Conservation (phyloP, 768 basidiomycete species). For the Psilocybe tampanensis region DNA sequence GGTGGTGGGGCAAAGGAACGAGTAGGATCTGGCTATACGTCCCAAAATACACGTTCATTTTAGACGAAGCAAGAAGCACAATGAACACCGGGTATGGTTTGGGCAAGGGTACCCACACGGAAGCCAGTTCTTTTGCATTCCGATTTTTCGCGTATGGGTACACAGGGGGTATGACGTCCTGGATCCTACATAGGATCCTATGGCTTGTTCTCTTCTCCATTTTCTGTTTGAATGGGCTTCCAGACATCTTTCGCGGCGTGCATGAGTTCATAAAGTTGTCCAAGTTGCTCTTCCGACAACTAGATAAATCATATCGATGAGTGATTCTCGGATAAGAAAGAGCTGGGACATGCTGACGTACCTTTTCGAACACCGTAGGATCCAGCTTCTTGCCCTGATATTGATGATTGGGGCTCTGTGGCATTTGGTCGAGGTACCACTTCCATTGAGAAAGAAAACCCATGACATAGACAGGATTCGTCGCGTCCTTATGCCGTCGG, state of each 20-base stretch:
- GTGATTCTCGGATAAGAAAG: neutral
- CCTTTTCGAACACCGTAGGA: slow-evolving; percentile 76
- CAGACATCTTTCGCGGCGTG: slow-evolving; percentile 87
- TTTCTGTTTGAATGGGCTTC: slow-evolving; percentile 53
- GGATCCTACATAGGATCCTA: no score
- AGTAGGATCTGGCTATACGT: neutral
- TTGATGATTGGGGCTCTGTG: slow-evolving; percentile 42
- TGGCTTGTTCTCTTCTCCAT: slow-evolving; percentile 18
- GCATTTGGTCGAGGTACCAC: slow-evolving; percentile 78
- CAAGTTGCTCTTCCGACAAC: slow-evolving; percentile 91
- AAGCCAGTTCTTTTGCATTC: slow-evolving; percentile 4
- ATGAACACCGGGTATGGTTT: slow-evolving; percentile 12
- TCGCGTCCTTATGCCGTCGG: slow-evolving; percentile 73
- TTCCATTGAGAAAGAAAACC: slow-evolving; percentile 98
- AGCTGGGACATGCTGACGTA: slow-evolving; percentile 23
- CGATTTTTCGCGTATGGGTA: slow-evolving; percentile 5
- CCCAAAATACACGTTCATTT: neutral
- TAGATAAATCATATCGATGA: slow-evolving; percentile 27
- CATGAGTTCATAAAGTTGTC: slow-evolving; percentile 95
- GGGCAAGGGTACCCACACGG: neutral
- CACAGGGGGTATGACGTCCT: neutral
- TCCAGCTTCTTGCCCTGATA: slow-evolving; percentile 74
- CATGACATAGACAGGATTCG: slow-evolving; percentile 90
- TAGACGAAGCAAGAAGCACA: slow-evolving; percentile 1
- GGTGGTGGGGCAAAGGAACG: neutral